These are phyloP conservation scores for Pelargonium myrrhifolium DNA, from an alignment of 441 rosid species.

Conservation along the genomic window DNA sequence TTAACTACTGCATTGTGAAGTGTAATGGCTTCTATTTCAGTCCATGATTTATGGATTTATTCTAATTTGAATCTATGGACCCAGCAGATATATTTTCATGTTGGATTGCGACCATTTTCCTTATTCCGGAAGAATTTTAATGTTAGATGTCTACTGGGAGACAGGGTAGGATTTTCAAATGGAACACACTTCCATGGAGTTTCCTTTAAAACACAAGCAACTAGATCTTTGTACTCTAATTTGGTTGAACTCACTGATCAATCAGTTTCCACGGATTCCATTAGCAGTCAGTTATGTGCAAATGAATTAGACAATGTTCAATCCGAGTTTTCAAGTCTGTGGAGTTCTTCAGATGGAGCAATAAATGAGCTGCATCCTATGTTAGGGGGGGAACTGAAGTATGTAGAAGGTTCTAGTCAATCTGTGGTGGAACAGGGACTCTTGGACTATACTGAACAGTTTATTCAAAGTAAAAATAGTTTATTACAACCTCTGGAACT, in stretches of 20 bases:
- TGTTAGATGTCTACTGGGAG: conserved; percentile 37
- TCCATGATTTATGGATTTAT: neutral
- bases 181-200: conserved; percentile 34
- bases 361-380: conserved; percentile 19
- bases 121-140: conserved; percentile 40
- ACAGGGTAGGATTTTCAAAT: conserved; percentile 32
- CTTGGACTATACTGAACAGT: conserved; percentile 28
- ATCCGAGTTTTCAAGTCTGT: conserved; percentile 31
- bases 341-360: conserved; percentile 32
- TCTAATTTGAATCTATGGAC: conserved; percentile 11
- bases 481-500: conserved; percentile 30
- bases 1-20: neutral
- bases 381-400: conserved; percentile 31
- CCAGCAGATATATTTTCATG: conserved; percentile 46
- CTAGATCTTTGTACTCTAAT: conserved; percentile 33
- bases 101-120: conserved; percentile 38
- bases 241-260: conserved; percentile 31
- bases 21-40: neutral
- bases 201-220: conserved; percentile 44
- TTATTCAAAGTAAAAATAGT: conserved; percentile 30
- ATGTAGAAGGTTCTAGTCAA: conserved; percentile 34
- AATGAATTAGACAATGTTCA: conserved; percentile 26
- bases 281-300: conserved; percentile 24
- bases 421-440: conserved; percentile 34
- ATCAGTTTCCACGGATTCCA: conserved; percentile 20